phyloP scores from a whole-genome alignment of 306 rosid genomes.

The Pterocarpus santalinus region DNA sequence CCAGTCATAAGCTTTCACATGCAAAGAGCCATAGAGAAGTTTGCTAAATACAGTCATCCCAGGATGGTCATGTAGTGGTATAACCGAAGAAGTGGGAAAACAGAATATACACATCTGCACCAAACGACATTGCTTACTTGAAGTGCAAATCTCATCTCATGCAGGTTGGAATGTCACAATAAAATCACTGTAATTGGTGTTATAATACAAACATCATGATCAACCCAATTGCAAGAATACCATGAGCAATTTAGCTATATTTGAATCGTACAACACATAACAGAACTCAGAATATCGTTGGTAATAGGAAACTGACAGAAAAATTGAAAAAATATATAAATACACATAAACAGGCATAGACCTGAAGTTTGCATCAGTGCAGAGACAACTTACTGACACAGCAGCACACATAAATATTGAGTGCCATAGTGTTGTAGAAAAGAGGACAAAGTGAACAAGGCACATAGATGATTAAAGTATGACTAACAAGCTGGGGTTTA shows the following conservation, averaged over 20 bases:
- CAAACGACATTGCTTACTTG: slow-evolving; percentile 20
- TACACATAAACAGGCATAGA: not conserved
- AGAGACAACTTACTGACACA: slow-evolving; percentile 10
- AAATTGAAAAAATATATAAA: not conserved
- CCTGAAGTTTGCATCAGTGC: slow-evolving; percentile 2
- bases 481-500: slow-evolving; percentile 14
- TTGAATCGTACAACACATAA: slow-evolving; percentile 5
- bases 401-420: slow-evolving; percentile 22
- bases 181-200: slow-evolving; percentile 27
- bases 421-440: not conserved
- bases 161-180: slow-evolving; percentile 12
- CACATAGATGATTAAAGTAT: not conserved
- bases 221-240: slow-evolving; percentile 33
- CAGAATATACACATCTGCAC: slow-evolving; percentile 93
- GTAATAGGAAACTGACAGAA: not conserved
- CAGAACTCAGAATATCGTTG: not conserved
- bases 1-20: slow-evolving; percentile 98
- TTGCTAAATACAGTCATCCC: slow-evolving; percentile 96
- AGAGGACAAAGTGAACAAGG: slow-evolving; percentile 17
- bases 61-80: slow-evolving; percentile 98
- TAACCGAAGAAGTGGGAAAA: slow-evolving; percentile 89
- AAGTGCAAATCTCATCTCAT: slow-evolving; percentile 37
- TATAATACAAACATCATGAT: slow-evolving; percentile 24
- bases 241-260: slow-evolving; percentile 27
- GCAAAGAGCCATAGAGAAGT: slow-evolving; percentile 93